Evolutionary conservation across 2,329 filamentous ascomycete genomes (phyloP).

Genomic region (Fusarium xylarioides): DNA sequence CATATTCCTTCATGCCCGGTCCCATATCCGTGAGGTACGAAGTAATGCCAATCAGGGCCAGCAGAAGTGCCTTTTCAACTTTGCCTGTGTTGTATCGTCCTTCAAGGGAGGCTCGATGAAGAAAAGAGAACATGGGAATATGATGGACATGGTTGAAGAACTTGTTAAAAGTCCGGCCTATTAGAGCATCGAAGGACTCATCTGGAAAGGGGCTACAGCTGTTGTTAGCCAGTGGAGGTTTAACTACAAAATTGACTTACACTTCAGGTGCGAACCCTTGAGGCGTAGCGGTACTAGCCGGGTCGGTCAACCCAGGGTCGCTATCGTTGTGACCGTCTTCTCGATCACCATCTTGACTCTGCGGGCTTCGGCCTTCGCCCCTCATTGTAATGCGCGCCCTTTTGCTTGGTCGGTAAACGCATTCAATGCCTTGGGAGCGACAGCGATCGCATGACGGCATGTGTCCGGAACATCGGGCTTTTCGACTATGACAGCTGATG

Average conservation of each 20-base stretch:
- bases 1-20: constrained; percentile 60
- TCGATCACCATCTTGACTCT: constrained; percentile 48
- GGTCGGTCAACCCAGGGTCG: constrained; percentile 49
- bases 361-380: constrained; percentile 44
- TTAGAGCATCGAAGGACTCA: constrained; percentile 59
- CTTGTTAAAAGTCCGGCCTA: constrained; percentile 62
- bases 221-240: constrained; percentile 28
- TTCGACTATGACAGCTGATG: constrained; percentile 65
- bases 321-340: constrained; percentile 49
- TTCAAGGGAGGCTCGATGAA: constrained; percentile 68
- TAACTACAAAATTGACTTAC: constrained; percentile 39
- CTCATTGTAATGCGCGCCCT: constrained; percentile 45
- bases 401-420: constrained; percentile 62
- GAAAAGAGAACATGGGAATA: constrained; percentile 66
- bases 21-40: constrained; percentile 65
- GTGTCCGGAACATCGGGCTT: constrained; percentile 67
- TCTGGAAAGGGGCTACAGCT: constrained; percentile 48
- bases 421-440: constrained; percentile 63
- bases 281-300: constrained; percentile 46
- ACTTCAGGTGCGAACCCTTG: constrained; percentile 47
- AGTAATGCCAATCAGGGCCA: constrained; percentile 65
- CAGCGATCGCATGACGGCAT: constrained; percentile 62
- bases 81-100: constrained; percentile 66
- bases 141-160: constrained; percentile 69
- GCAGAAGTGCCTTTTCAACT: constrained; percentile 62